Base-by-base conservation (phyloP, 768 basidiomycete species). In the Amanita exitialis region DNA sequence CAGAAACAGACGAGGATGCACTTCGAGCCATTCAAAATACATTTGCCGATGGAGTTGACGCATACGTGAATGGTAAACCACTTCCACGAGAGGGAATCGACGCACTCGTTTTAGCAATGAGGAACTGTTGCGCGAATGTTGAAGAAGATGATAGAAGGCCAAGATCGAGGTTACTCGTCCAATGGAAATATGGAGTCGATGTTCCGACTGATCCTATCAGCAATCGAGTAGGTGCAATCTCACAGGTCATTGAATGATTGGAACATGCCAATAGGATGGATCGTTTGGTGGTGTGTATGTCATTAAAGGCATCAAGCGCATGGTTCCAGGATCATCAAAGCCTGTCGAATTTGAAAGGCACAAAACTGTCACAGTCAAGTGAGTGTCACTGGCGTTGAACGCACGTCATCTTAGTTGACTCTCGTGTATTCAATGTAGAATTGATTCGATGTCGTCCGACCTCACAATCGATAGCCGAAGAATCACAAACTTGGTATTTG, bases 291-390 rank as follows among this genome's bases (percentile, higher is more conserved):
- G 76, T 15, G 65, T 69, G 47, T 80, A 80, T 60, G 57, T 72
- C 44, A 76, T 79, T 54, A 67, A 68, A 41, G 76, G 77, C n/a
- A 67, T 79, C 23, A 67, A 64, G 42, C 71, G 69, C 57, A 57
- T 53, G 25, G 23, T 69, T 35, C 64, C 71, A 13, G 71, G 66
- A 25, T 62, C 64, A 34, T 49, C 58, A 7, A 53, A 58, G 10
- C 61, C 64, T 21, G 62, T 65, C 12, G 66, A 70, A 23, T 73
- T 70, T 54, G 71, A 72, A 54, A 69, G 78, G 52, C 74, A 73
- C 56, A 80, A 80, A 54, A 69, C 69, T 16, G 73, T 79, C 12
- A 70, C 68, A 37, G 78, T 77, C 20, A 69, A 64, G 78, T 80
- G 50, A 58, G 74, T 62, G 15, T 47, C 27, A 16, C 48, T 6